These are phyloP conservation scores for Chrysoporthe puriensis DNA, from an alignment of 2,329 filamentous ascomycete genomes.

Conservation along the genomic window DNA sequence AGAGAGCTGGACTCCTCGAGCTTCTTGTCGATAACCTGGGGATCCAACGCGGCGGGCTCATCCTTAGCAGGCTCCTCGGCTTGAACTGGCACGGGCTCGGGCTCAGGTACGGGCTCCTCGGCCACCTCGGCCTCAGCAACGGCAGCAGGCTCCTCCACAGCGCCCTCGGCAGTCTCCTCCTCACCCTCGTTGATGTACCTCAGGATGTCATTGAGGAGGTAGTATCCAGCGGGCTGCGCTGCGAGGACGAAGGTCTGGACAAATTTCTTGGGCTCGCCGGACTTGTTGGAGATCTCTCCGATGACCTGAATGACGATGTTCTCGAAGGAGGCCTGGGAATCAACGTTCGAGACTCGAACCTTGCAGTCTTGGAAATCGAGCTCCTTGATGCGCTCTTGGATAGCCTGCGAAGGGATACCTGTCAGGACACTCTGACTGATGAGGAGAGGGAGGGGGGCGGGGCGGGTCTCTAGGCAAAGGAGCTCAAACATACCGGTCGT, in stretches of 20 bases:
- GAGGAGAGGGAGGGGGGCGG: not conserved
- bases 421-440: conserved; percentile 7
- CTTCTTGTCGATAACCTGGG: conserved; percentile 71
- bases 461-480: not conserved
- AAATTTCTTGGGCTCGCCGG: conserved; percentile 89
- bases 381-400: conserved; percentile 91
- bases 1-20: conserved; percentile 63
- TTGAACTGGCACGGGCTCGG: conserved; percentile 39
- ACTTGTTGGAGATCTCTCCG: conserved; percentile 95
- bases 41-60: conserved; percentile 43
- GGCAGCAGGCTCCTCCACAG: conserved; percentile 34
- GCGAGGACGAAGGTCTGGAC: conserved; percentile 97
- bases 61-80: conserved; percentile 39
- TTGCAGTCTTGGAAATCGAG: conserved; percentile 98
- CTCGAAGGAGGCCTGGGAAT: conserved; percentile 88
- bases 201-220: conserved; percentile 97
- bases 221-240: conserved; percentile 95
- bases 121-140: conserved; percentile 38
- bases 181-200: conserved; percentile 86
- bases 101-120: conserved; percentile 37
- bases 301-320: conserved; percentile 99
- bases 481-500: conserved; percentile 69
- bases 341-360: conserved; percentile 96
- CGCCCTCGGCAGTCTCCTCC: conserved; percentile 62
- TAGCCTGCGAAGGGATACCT: conserved; percentile 60